These are phyloP conservation scores for Paradendryphiella salina DNA, from an alignment of 2,329 filamentous ascomycete species.

Conservation along the genomic window DNA sequence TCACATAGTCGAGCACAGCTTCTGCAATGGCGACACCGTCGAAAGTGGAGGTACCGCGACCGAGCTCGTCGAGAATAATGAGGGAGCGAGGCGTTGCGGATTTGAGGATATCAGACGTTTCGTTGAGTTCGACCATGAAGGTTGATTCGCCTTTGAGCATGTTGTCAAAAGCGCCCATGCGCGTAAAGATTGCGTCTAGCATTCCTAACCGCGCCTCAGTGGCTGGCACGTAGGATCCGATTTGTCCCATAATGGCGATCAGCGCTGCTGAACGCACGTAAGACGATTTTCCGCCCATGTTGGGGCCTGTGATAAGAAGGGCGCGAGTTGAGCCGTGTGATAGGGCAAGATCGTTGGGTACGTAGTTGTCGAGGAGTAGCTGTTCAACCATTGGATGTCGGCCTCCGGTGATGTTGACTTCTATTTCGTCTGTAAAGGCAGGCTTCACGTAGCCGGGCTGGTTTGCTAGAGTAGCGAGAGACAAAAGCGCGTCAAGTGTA, in stretches of 20 bases:
- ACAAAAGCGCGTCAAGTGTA: conserved; percentile 85
- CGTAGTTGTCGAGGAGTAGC: conserved; percentile 80
- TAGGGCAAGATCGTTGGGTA: conserved; percentile 82
- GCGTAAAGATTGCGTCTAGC: conserved; percentile 88
- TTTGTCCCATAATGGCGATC: conserved; percentile 89
- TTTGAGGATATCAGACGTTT: conserved; percentile 89
- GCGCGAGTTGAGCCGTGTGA: conserved; percentile 62
- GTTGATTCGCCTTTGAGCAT: conserved; percentile 93
- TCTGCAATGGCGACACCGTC: conserved; percentile 96
- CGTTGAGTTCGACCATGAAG: conserved; percentile 96
- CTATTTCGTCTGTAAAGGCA: conserved; percentile 64
- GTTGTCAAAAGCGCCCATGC: conserved; percentile 95
- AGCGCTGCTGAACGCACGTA: conserved; percentile 93
- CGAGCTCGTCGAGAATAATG: conserved; percentile 92
- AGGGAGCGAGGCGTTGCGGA: conserved; percentile 81
- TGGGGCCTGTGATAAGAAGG: conserved; percentile 90
- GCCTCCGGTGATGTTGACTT: conserved; percentile 72
- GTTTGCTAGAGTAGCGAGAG: conserved; percentile 78
- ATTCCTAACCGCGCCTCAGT: conserved; percentile 73
- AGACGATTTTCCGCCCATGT: conserved; percentile 99
- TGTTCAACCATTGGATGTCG: conserved; percentile 97
- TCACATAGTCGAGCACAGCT: conserved; percentile 83
- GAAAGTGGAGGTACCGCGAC: conserved; percentile 89
- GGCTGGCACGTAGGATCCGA: conserved; percentile 92
- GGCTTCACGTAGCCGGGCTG: conserved; percentile 89